A percentile compares a stretch with the other conserved stretches of the same genome.
These are phyloP conservation scores for Calonectria montana DNA, from an alignment of 2,329 filamentous ascomycete genomes.

Conservation along the genomic window DNA sequence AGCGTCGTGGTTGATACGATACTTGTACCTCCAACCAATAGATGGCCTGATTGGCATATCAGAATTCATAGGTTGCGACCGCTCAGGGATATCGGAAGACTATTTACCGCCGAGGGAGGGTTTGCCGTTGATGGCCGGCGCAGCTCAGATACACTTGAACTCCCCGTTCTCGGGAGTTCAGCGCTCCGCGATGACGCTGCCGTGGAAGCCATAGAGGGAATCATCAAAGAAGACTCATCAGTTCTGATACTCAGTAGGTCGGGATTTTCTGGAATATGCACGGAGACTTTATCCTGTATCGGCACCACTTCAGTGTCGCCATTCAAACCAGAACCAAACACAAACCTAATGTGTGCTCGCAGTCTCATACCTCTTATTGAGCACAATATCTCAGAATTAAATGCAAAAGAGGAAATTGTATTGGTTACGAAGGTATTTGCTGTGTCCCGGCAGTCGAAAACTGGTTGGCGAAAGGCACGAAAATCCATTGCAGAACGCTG, in stretches of 20 bases:
- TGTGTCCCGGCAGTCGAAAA: not conserved
- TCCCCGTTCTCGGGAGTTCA: not conserved
- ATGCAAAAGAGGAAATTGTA: not conserved
- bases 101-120: slow-evolving; percentile 13
- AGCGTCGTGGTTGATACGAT: slow-evolving; percentile 31
- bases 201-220: not conserved
- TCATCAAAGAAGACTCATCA: not conserved
- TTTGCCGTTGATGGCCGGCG: slow-evolving; percentile 17
- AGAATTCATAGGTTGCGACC: slow-evolving; percentile 29
- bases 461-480: not conserved
- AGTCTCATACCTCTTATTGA: slow-evolving; percentile 22
- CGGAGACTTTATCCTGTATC: not conserved
- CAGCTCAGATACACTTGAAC: not conserved
- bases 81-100: not conserved
- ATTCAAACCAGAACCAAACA: slow-evolving; percentile 29
- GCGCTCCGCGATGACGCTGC: not conserved
- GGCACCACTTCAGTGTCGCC: not conserved
- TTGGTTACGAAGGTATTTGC: slow-evolving; percentile 17
- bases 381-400: not conserved
- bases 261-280: not conserved
- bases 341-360: slow-evolving; percentile 24
- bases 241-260: not conserved
- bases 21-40: slow-evolving; percentile 32
- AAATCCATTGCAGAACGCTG: not conserved
- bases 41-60: slow-evolving; percentile 44